A percentile compares a stretch with the other conserved stretches of the same genome.
phyloP scores from a whole-genome alignment of 202 grass and related monocot species.

The Eragrostis tef region DNA sequence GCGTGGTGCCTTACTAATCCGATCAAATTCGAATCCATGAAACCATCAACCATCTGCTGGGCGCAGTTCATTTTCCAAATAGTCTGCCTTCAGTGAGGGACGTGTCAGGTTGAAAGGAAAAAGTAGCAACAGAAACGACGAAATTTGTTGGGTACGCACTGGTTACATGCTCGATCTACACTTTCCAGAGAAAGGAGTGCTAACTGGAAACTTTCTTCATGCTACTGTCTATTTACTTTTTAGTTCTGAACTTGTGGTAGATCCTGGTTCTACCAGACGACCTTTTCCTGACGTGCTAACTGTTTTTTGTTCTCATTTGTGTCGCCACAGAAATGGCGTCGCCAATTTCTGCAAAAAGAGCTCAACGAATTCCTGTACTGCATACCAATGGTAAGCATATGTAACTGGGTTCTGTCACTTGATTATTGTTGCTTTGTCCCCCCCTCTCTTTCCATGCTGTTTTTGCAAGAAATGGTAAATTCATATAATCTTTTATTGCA shows the following conservation, averaged over 20 bases:
- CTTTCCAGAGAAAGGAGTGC: neutral
- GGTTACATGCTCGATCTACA: too few relatives aligned
- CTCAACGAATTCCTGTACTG: neutral
- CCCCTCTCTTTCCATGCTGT: neutral
- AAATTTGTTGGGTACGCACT: too few relatives aligned
- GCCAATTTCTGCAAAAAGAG: neutral
- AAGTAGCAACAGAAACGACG: too few relatives aligned
- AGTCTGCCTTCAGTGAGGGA: too few relatives aligned
- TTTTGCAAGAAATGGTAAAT: neutral
- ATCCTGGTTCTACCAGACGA: neutral
- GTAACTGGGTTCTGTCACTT: neutral
- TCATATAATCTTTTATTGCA: neutral
- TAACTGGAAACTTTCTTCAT: neutral
- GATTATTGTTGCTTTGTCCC: too few relatives aligned
- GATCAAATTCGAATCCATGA: neutral
- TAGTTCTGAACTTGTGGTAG: neutral
- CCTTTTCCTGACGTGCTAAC: neutral
- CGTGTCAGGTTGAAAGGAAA: too few relatives aligned
- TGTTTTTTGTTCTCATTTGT: neutral
- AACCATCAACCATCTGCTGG: too few relatives aligned
- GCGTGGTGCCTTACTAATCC: neutral
- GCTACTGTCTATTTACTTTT: neutral
- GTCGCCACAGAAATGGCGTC: slow-evolving; percentile 8
- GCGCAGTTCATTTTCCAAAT: too few relatives aligned
- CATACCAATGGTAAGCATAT: neutral